These are phyloP conservation scores for Phtheirospermum japonicum DNA, from an alignment of 257 asterid genomes.

Conservation along the genomic window DNA sequence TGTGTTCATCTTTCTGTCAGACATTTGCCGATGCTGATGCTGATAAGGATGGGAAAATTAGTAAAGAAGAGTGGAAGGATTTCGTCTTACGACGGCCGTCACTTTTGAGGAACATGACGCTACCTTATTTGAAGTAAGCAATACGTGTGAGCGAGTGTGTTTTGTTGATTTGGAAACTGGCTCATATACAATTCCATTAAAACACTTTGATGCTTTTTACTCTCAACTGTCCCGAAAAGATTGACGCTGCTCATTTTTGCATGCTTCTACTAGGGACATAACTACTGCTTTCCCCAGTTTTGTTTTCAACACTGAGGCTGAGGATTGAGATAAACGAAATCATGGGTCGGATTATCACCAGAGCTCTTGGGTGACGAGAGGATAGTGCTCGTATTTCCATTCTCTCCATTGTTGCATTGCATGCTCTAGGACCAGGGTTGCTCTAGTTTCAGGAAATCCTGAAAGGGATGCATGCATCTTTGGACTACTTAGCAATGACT, in stretches of 20 bases:
- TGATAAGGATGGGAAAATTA: conserved; percentile 70
- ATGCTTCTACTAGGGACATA: conserved; percentile 46
- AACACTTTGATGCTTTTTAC: not conserved
- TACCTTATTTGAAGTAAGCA: conserved; percentile 76
- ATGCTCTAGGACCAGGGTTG: too few species aligned
- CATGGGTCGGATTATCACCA: conserved; percentile 13
- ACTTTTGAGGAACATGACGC: conserved; percentile 86
- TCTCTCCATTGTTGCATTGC: too few species aligned
- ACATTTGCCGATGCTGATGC: conserved; percentile 83
- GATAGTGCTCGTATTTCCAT: not conserved
- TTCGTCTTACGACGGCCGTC: conserved; percentile 61
- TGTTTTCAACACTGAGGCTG: conserved; percentile 61
- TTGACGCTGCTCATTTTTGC: conserved; percentile 17
- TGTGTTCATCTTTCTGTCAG: conserved; percentile 35
- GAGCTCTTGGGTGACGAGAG: conserved; percentile 13
- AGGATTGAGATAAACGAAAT: conserved; percentile 41
- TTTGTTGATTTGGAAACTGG: not conserved
- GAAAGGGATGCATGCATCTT: too few species aligned
- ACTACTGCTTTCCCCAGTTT: conserved; percentile 70
- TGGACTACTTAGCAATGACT: too few species aligned
- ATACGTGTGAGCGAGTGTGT: too few species aligned
- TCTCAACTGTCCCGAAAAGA: not conserved
- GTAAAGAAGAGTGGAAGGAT: conserved; percentile 73
- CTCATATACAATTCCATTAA: not conserved
- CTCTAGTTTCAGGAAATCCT: too few species aligned